Conservation (phyloP, 805 yeast species). For the Candida rishiriensis region DNA sequence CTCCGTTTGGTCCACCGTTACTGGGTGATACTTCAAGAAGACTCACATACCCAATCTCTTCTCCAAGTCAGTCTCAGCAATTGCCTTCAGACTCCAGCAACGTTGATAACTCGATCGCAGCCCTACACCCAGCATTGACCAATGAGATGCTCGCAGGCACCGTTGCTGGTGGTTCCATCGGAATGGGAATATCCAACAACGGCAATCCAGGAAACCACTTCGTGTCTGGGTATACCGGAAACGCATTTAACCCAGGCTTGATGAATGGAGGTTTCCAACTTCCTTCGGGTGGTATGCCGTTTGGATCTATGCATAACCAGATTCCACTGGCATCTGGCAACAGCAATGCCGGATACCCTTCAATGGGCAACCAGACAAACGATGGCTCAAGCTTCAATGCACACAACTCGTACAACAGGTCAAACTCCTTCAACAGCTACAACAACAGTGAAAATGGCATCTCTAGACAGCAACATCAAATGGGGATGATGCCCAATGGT, state of each 20-base stretch:
- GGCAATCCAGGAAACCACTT: too few relatives aligned
- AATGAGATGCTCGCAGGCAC: constrained; percentile 24
- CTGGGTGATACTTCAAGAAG: constrained; percentile 41
- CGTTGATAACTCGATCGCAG: constrained; percentile 15
- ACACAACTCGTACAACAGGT: neutral
- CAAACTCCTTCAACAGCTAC: neutral
- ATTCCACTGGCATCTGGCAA: too few relatives aligned
- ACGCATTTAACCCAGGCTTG: too few relatives aligned
- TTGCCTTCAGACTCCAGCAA: constrained; percentile 2
- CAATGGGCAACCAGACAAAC: too few relatives aligned
- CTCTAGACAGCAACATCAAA: neutral
- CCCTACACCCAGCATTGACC: constrained; percentile 23
- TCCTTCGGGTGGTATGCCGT: too few relatives aligned
- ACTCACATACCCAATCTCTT: constrained; percentile 24
- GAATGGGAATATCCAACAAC: constrained; percentile 22
- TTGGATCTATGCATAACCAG: too few relatives aligned
- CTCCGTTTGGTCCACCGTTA: constrained; percentile 22
- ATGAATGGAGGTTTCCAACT: too few relatives aligned
- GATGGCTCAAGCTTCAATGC: neutral
- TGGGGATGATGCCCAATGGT: neutral
- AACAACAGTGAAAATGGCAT: neutral
- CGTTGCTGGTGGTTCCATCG: constrained; percentile 26
- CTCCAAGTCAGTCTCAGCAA: constrained; percentile 10
- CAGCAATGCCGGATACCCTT: too few relatives aligned
- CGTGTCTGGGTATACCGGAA: too few relatives aligned